phyloP scores from a whole-genome alignment of 768 basidiomycete species.

The Podaxis rugospora region DNA sequence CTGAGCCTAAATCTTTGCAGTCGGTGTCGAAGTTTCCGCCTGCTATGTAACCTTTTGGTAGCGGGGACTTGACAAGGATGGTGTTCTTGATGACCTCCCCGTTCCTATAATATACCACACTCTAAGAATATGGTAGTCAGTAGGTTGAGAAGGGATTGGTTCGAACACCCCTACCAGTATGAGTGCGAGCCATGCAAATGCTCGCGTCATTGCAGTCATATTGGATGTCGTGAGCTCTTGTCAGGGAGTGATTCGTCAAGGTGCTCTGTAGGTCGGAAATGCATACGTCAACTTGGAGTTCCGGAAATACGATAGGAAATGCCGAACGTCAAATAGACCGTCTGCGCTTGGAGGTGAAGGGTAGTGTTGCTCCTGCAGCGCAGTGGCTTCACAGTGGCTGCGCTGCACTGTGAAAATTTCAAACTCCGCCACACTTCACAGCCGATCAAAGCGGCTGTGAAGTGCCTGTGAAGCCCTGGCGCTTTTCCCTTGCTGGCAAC shows the following conservation, averaged over 20 bases:
- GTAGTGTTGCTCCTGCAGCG: too few relatives aligned
- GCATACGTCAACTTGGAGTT: neutral
- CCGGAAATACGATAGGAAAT: neutral
- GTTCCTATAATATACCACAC: constrained; percentile 39
- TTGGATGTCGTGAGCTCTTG: neutral
- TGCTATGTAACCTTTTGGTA: constrained; percentile 48
- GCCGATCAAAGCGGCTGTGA: too few relatives aligned
- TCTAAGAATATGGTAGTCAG: constrained; percentile 24
- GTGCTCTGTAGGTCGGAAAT: neutral
- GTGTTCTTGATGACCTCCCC: constrained; percentile 35
- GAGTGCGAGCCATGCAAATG: constrained; percentile 4
- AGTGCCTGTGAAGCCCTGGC: too few relatives aligned
- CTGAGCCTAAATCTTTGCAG: constrained; percentile 37
- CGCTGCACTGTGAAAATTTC: too few relatives aligned
- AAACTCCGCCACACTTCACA: too few relatives aligned
- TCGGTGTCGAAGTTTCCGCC: constrained; percentile 43
- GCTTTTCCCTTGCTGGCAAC: too few relatives aligned
- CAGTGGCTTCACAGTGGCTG: too few relatives aligned
- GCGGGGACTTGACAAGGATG: constrained; percentile 36
- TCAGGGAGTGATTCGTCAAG: neutral
- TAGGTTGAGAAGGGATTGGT: neutral
- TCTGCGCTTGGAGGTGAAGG: neutral
- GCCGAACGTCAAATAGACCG: neutral
- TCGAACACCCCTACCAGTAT: neutral
- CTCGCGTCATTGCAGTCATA: constrained; percentile 1